Base-by-base conservation (phyloP, 2,329 filamentous ascomycete species). In the Aspergillus unguis region DNA sequence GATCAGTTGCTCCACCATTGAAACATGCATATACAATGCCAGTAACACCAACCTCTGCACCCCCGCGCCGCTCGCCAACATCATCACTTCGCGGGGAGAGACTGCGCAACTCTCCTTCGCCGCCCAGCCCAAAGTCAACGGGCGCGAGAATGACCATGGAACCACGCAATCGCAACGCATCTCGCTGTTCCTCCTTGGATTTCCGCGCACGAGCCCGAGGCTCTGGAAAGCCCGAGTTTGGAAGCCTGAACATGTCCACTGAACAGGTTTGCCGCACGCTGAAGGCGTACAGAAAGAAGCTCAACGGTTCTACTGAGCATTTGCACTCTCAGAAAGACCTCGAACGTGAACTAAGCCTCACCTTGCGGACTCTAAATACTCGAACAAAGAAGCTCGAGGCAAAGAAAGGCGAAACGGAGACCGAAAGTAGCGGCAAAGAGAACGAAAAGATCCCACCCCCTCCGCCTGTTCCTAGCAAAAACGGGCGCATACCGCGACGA, bases 221-320 rank as follows among this genome's bases (percentile, higher is more conserved):
- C 35, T 58, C 63, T 6, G 63, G 55, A 7, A 65, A 62, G 7
- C 72, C 64, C 46, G 75, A 79, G 27, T 75, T 76, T 55, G 76
- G 77, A 27, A 77, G 73, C 33, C 57, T 82, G 8, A 73, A 76
- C 7, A 71, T 73, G 56, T 78, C 78, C 2, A 85, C 81, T 0
- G 82, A 85, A 54, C 79, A 81, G 51, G 70, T 85, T 1, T 81
- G 79, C 62, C 77, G 80, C 35, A 80, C 78, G 5, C 69, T 86
- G 3, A 77, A 78, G 42, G 76, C 78, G 0, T 86, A 84, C 60
- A 75, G 82, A 17, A 84, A 83, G 64, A 82, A 82, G 53, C 72
- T 85, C 2, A 72, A 75, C 17, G 72, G 73, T 5, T 75, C 74
- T 28, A 72, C 66, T 1, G 78, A 82, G 25, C 68, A 66, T 8